Conservation (phyloP, 805 yeast genomes). For the Myxozyma vanderwaltii region DNA sequence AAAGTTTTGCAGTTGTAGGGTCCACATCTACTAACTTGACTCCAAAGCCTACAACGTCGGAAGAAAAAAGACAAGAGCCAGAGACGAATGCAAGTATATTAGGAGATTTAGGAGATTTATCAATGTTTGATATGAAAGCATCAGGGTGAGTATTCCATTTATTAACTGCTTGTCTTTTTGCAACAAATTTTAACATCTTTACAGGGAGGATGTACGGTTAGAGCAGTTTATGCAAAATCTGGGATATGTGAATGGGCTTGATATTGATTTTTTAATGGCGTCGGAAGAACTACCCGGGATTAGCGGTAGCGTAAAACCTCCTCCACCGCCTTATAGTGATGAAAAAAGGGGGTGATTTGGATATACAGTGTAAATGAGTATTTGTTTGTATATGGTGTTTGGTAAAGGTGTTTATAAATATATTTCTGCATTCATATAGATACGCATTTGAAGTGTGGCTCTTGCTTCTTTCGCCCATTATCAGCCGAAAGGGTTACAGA, state of each 20-base stretch:
- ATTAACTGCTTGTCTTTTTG: no score
- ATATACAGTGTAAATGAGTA: no score
- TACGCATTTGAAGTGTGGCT: no score
- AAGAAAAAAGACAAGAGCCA: background rate
- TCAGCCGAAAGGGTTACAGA: no score
- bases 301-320: background rate
- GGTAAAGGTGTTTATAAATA: no score
- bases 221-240: slow-evolving; percentile 29
- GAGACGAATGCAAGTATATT: background rate
- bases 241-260: slow-evolving; percentile 19
- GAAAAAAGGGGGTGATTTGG: no score
- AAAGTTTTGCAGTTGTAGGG: background rate
- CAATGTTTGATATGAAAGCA: slow-evolving; percentile 21
- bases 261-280: slow-evolving; percentile 11
- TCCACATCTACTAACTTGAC: background rate
- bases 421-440: no score
- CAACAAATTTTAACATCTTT: background rate
- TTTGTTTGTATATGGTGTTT: no score
- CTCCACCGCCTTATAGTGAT: no score
- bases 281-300: slow-evolving; percentile 6
- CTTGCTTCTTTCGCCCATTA: no score
- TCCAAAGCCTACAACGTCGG: background rate
- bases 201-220: slow-evolving; percentile 15
- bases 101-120: slow-evolving; percentile 8
- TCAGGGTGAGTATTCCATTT: slow-evolving; percentile 8